phyloP scores from a whole-genome alignment of 371 early-diverging fungal species.

The Mucor racemosus region DNA sequence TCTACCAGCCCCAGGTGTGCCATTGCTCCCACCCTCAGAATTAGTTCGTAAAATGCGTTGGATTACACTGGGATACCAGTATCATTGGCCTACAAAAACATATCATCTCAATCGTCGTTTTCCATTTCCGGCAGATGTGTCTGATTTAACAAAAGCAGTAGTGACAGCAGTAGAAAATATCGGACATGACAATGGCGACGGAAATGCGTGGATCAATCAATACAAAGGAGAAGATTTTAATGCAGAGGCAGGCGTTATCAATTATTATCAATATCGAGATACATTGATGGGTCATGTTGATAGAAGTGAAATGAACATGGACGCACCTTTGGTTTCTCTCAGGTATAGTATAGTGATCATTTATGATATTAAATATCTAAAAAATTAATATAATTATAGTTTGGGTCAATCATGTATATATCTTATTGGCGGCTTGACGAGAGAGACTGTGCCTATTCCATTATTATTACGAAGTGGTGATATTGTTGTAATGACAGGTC shows the following conservation, averaged over 20 bases:
- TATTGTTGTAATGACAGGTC: slow-evolving; percentile 81
- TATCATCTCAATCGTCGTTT: slow-evolving; percentile 66
- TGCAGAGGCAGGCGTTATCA: slow-evolving; percentile 94
- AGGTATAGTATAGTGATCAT: slow-evolving; percentile 47
- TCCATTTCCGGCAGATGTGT: slow-evolving; percentile 62
- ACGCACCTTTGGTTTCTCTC: slow-evolving; percentile 72
- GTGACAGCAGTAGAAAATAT: slow-evolving; percentile 58
- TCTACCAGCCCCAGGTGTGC: slow-evolving; percentile 40
- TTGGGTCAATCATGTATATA: slow-evolving; percentile 83
- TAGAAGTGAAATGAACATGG: slow-evolving; percentile 87
- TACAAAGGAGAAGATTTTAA: slow-evolving; percentile 60
- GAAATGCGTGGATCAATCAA: slow-evolving; percentile 28
- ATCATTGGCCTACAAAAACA: slow-evolving; percentile 88
- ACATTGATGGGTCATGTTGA: slow-evolving; percentile 95
- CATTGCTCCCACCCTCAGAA: slow-evolving; percentile 47
- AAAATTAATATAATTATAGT: slow-evolving; percentile 33
- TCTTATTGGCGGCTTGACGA: slow-evolving; percentile 74
- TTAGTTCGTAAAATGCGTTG: slow-evolving; percentile 76
- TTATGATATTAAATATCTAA: no score
- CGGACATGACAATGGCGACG: slow-evolving; percentile 27
- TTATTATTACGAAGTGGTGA: slow-evolving; percentile 82
- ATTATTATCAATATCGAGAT: slow-evolving; percentile 89
- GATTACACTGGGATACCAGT: slow-evolving; percentile 89
- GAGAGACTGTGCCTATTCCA: slow-evolving; percentile 71
- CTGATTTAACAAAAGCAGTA: slow-evolving; percentile 62